phyloP scores from a whole-genome alignment of 148 eudicot genomes.

The Camellia japonica region DNA sequence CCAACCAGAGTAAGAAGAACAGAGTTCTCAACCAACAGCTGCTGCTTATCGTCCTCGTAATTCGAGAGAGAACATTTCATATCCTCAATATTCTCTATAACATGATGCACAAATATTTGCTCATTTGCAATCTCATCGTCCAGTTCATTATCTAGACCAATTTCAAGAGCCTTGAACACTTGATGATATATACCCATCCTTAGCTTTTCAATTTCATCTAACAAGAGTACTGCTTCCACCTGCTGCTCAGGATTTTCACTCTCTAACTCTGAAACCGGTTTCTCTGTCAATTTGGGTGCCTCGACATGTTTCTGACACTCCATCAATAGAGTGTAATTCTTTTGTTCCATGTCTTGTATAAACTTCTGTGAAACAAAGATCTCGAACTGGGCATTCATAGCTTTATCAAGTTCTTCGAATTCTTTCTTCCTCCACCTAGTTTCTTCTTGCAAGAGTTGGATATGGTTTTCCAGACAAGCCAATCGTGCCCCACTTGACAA shows the following conservation, averaged over 20 bases:
- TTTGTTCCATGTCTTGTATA: slow-evolving; percentile 87
- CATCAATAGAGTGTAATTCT: slow-evolving; percentile 49
- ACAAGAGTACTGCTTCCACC: slow-evolving; percentile 71
- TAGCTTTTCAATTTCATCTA: slow-evolving; percentile 67
- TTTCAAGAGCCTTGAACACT: slow-evolving; percentile 60
- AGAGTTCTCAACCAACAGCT: slow-evolving; percentile 61
- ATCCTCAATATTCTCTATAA: slow-evolving; percentile 45
- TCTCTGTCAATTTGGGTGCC: slow-evolving; percentile 64
- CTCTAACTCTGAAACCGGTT: slow-evolving; percentile 81
- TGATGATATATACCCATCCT: slow-evolving; percentile 57
- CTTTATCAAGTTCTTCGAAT: slow-evolving; percentile 78
- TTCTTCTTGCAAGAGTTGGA: slow-evolving; percentile 66
- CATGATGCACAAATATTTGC: slow-evolving; percentile 41
- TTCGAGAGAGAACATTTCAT: slow-evolving; percentile 43
- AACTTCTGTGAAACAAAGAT: slow-evolving; percentile 79
- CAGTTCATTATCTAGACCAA: slow-evolving; percentile 22
- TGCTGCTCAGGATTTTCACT: slow-evolving; percentile 85
- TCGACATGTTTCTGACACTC: slow-evolving; percentile 83
- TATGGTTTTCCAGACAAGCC: slow-evolving; percentile 57
- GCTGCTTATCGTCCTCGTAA: slow-evolving; percentile 60
- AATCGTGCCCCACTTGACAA: slow-evolving; percentile 54
- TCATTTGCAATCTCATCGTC: slow-evolving; percentile 46
- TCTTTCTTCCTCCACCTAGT: slow-evolving; percentile 60
- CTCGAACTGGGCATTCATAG: slow-evolving; percentile 83
- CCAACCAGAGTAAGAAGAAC: slow-evolving; percentile 56